Base-by-base conservation (phyloP, 2,329 filamentous ascomycete species). In the Fusarium miscanthi region DNA sequence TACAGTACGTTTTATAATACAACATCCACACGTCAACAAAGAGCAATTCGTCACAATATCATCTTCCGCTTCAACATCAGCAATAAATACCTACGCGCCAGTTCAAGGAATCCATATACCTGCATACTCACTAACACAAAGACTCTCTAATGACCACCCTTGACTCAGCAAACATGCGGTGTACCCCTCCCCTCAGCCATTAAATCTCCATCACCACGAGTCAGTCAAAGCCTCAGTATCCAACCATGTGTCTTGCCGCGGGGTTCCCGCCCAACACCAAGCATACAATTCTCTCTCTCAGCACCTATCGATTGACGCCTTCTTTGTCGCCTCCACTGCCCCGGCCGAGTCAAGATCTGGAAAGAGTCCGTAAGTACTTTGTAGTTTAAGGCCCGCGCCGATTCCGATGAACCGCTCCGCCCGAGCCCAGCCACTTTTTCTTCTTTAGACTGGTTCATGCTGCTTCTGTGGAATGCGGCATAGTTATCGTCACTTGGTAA, bases 321-420 rank as follows among this genome's bases (percentile, higher is more conserved):
- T 37, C 30, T 33, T 59, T 33, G 11, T 43, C 31, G 19, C 54
- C 35, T 40, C 48, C 64, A 41, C 27, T 54, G 43, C 46, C 65
- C 60, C 57, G 48, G 66, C 48, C 42, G 48, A 59, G 52, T 70
- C 70, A 70, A 66, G 53, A 46, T 66, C 57, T 31, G 40, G 38
- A 31, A 35, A 52, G 38, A 25, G 69, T 66, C 66, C 53, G 38
- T 14, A 27, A 41, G 48, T 25, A 25, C 9, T 25, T 17, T 35
- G 49, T 41, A 17, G 25, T 30, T 27, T n/a, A 70, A 70, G 60
- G 70, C 57, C 66, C 70, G 61, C 66, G 48, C 66, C 66, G 70
- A 54, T 46, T 54, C 66, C 58, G 70, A 61, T 61, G 48, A 72
- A 70, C 70, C 65, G 53, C 51, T 54, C 46, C 53, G 52, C 59